Percentiles rank a stretch among this genome's conserved stretches.
Conservation (phyloP, 169 alveolate species). For the Plasmodium berghei region DNA sequence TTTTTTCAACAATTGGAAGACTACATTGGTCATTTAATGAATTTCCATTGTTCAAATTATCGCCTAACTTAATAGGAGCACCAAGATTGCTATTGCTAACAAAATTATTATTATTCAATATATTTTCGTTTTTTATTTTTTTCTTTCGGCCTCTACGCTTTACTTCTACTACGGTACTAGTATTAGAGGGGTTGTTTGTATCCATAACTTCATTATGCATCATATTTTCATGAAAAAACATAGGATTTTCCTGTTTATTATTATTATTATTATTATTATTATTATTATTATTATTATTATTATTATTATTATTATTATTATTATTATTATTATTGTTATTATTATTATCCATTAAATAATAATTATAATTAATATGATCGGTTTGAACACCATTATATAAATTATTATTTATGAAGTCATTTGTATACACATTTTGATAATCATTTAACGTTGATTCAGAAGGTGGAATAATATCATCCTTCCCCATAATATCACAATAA, state of each 20-base stretch:
- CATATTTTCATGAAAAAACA: not conserved
- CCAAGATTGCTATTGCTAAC: not conserved
- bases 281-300: too few species aligned
- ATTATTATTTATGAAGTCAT: constrained; percentile 16
- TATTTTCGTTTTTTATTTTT: not conserved
- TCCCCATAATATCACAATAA: constrained; percentile 17
- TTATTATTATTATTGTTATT: not conserved
- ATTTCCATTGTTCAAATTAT: not conserved
- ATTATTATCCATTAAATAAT: not conserved
- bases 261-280: too few species aligned
- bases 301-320: too few species aligned
- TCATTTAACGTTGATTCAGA: constrained; percentile 8
- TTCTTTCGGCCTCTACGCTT: too few species aligned
- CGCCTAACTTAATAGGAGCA: not conserved
- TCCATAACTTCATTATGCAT: too few species aligned
- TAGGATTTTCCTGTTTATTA: too few species aligned
- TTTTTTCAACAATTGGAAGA: constrained; percentile 12
- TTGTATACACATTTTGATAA: constrained; percentile 1
- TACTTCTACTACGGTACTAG: not conserved
- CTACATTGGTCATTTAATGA: not conserved
- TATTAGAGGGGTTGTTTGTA: too few species aligned
- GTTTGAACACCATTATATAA: not conserved
- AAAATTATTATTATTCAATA: not conserved
- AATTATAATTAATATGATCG: constrained; percentile 10
- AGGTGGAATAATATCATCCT: constrained; percentile 13